A percentile compares a stretch with the other conserved stretches of the same genome.
Conservation (phyloP, 805 yeast species). For the Saccharomycopsis guyanensis region DNA sequence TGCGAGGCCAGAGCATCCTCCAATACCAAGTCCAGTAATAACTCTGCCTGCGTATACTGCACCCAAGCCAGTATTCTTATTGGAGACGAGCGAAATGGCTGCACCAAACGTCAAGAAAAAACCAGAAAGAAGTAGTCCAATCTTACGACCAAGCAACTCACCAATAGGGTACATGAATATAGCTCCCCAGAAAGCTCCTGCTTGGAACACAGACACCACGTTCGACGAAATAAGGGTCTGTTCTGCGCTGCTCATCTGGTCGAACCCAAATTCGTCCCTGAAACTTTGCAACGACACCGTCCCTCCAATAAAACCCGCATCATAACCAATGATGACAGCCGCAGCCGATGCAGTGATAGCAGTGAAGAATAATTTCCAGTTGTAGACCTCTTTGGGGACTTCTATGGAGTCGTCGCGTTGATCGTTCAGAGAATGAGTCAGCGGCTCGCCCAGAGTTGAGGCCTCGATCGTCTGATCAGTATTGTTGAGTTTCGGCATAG, state of each 20-base stretch:
- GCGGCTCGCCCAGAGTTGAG: no score
- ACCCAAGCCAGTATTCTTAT: slow-evolving; percentile 35
- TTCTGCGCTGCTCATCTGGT: slow-evolving; percentile 25
- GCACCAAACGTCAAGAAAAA: slow-evolving; percentile 37
- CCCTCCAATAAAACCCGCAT: slow-evolving; percentile 51
- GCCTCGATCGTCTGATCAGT: no score
- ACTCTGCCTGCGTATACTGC: slow-evolving; percentile 41
- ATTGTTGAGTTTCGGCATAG: no score
- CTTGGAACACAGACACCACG: slow-evolving; percentile 43
- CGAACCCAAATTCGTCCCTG: slow-evolving; percentile 38
- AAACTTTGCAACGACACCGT: slow-evolving; percentile 40
- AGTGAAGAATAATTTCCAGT: slow-evolving; percentile 34
- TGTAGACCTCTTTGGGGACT: slow-evolving; percentile 36
- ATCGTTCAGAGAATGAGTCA: neutral
- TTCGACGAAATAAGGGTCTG: slow-evolving; percentile 23
- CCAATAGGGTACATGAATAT: slow-evolving; percentile 33
- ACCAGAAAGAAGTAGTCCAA: slow-evolving; percentile 34
- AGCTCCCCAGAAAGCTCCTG: slow-evolving; percentile 45
- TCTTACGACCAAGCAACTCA: slow-evolving; percentile 33
- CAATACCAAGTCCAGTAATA: slow-evolving; percentile 46
- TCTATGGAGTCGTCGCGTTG: neutral
- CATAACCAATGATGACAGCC: slow-evolving; percentile 47
- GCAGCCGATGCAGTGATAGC: slow-evolving; percentile 43
- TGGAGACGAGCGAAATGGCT: slow-evolving; percentile 30
- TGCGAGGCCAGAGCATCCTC: slow-evolving; percentile 42